Evolutionary conservation across 2,329 filamentous ascomycete genomes (phyloP), one percentile per base, ranked within the genome.

Genomic region (Talaromyces sp.): DNA sequence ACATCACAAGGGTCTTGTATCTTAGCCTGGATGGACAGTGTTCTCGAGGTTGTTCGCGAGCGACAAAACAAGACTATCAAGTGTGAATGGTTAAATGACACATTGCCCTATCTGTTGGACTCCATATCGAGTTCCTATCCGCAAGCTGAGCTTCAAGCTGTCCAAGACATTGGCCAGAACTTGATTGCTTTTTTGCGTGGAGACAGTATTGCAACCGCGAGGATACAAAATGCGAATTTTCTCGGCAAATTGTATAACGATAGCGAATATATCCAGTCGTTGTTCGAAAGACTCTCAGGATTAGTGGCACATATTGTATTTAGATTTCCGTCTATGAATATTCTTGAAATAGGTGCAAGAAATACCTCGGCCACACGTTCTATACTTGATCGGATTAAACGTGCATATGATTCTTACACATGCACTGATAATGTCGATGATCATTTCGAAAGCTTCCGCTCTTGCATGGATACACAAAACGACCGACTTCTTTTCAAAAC

Each of bases 301-400:
- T 66, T 75, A n/a, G 65, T 74, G n/a, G 66, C 68, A 13, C 71
- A 75, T 27, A 68, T 82, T 8, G 57, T 69, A 0, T 70, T 78
- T 58, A 71, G 75, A 1, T 76, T 76, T 56, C 79, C 80, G 0
- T 71, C 71, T 24, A 69, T 77, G 55, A 75, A 76, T 4, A 72
- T 81, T 31, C 62, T 82, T 9, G 78, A 80, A 56, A 72, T 71
- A 14, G 78, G 78, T 24, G 78, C 75, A 10, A 80, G 80, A 1
- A 78, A 76, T 7, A 79, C 77, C 2, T 73, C 71, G 11, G 69
- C 76, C 0, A 81, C 79, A 0, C 63, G 69, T 1, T 58, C 55
- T 1, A 65, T 81, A 3, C 64, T 82, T 2, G 55, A 65, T 2
- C 53, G 51, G 4, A 62, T 80, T n/a, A 26, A 27, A 17, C 3